phyloP scores from a whole-genome alignment of 345 rosid genomes.

The Hibiscus tridactylites region DNA sequence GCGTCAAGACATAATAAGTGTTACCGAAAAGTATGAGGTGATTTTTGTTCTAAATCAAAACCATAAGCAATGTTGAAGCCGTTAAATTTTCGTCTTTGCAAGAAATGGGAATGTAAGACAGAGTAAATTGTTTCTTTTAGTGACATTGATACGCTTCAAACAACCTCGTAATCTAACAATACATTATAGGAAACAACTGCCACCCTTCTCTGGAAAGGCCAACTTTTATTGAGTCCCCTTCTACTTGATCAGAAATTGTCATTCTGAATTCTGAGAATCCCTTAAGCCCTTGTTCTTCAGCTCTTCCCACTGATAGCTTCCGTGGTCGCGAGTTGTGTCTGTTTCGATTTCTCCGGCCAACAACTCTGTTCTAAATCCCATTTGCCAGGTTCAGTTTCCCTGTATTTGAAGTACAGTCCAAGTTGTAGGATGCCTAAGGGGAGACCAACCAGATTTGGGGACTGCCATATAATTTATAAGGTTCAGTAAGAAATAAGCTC shows the following conservation, averaged over 20 bases:
- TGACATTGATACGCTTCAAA: no score
- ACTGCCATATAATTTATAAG: not conserved
- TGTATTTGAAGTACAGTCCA: not conserved
- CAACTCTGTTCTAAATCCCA: slow-evolving; percentile 42
- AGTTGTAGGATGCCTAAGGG: not conserved
- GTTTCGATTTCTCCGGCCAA: slow-evolving; percentile 20
- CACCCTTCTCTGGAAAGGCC: no score
- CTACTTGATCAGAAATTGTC: not conserved
- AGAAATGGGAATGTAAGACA: no score
- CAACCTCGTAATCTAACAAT: no score
- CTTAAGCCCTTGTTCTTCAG: slow-evolving; percentile 1
- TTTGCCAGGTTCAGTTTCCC: slow-evolving; percentile 26
- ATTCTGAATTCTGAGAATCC: not conserved
- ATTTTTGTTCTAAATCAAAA: no score
- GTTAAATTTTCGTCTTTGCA: no score
- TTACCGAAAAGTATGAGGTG: no score
- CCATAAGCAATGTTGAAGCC: no score
- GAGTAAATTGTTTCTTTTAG: no score
- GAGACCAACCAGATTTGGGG: not conserved
- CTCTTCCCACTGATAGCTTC: slow-evolving; percentile 18
- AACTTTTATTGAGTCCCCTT: not conserved
- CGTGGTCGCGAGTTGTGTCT: slow-evolving; percentile 19
- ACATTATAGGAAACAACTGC: no score
- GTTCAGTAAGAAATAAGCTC: not conserved
- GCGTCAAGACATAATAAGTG: no score